Conservation (phyloP, 768 basidiomycete species). For the Boletus subparvulus region DNA sequence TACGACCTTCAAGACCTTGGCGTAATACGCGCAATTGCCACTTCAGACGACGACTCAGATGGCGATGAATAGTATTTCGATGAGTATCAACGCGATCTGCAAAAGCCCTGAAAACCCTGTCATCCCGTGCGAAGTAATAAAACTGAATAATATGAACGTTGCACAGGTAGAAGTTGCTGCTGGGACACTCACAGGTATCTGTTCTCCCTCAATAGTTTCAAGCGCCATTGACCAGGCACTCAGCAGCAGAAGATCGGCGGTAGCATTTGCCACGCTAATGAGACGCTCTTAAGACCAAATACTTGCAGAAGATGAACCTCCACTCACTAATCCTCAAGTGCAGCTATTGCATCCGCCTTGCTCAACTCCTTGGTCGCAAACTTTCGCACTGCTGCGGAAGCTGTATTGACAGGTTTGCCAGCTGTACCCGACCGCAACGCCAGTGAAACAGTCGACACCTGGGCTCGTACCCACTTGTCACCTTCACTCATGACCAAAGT, state of each 20-base stretch:
- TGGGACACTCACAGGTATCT: constrained; percentile 63
- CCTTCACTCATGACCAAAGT: constrained; percentile 97
- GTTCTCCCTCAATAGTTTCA: constrained; percentile 57
- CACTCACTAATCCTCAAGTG: constrained; percentile 89
- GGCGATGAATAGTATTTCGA: constrained; percentile 46
- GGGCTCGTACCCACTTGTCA: constrained; percentile 80
- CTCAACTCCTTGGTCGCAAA: constrained; percentile 88
- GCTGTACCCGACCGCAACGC: constrained; percentile 66
- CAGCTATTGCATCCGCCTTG: constrained; percentile 73
- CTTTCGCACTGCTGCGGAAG: constrained; percentile 72
- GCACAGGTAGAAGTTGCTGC: neutral
- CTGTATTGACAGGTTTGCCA: constrained; percentile 73
- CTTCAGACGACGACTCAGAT: constrained; percentile 55
- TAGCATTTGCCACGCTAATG: constrained; percentile 82
- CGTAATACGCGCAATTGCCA: constrained; percentile 69
- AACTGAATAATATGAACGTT: constrained; percentile 37
- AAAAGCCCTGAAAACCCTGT: constrained; percentile 77
- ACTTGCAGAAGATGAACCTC: neutral
- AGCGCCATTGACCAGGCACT: constrained; percentile 73
- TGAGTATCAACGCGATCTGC: constrained; percentile 39
- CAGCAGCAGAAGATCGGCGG: constrained; percentile 79
- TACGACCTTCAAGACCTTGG: constrained; percentile 64
- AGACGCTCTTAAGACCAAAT: neutral
- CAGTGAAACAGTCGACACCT: constrained; percentile 64
- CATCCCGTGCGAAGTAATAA: constrained; percentile 94